phyloP scores from a whole-genome alignment of 768 basidiomycete species.

The Royoungia palumana region DNA sequence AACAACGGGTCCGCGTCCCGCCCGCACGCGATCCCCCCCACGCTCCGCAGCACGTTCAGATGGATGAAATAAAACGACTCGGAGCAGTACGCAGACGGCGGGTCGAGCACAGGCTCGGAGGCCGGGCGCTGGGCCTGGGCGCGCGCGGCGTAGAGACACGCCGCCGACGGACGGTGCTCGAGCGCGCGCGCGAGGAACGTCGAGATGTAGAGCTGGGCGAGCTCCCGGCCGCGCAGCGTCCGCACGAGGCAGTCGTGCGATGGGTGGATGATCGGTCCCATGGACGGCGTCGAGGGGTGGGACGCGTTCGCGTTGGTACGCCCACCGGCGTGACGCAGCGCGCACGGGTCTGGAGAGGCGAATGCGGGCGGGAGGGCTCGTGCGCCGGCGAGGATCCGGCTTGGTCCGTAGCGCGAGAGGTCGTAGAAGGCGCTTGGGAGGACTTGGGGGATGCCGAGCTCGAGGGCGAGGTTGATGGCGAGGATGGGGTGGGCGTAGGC shows the following conservation, averaged over 20 bases:
- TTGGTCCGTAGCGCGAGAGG: constrained; percentile 67
- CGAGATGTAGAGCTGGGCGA: constrained; percentile 58
- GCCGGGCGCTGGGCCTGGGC: constrained; percentile 5
- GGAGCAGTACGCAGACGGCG: constrained; percentile 40
- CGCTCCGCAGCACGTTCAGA: constrained; percentile 65
- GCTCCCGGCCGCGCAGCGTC: constrained; percentile 63
- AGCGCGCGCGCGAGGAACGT: constrained; percentile 58
- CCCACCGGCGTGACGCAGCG: neutral
- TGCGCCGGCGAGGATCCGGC: constrained; percentile 60
- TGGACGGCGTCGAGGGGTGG: neutral
- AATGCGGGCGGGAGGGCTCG: constrained; percentile 32
- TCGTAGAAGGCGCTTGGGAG: constrained; percentile 76
- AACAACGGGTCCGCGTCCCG: constrained; percentile 73
- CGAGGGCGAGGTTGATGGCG: constrained; percentile 65
- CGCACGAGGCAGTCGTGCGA: constrained; percentile 39
- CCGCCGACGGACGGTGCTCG: constrained; percentile 45
- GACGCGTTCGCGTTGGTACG: no score
- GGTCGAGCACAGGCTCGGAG: neutral
- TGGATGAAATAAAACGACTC: constrained; percentile 76
- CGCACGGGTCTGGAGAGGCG: constrained; percentile 21
- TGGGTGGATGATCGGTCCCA: constrained; percentile 26
- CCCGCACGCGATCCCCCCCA: constrained; percentile 68
- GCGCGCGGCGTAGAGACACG: constrained; percentile 43
- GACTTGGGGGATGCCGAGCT: constrained; percentile 53
- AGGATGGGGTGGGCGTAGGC: constrained; percentile 64